Evolutionary conservation across 2,329 filamentous ascomycete species (phyloP).

Genomic region (Dactylellina parvicollis): DNA sequence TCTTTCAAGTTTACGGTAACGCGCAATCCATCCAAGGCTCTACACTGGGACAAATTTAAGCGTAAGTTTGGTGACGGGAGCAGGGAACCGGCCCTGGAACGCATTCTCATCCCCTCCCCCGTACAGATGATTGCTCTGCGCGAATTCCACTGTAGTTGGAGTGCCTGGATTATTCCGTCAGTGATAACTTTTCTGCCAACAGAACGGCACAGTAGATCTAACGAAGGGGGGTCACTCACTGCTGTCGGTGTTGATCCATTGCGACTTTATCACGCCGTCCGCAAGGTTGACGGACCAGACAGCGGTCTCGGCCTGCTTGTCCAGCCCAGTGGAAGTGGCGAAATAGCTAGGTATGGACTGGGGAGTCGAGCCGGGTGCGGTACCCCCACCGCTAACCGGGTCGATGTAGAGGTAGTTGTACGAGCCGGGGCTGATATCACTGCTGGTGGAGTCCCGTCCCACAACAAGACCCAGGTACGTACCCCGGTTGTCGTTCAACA

Average conservation of each 20-base stretch:
- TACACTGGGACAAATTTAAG: conserved; percentile 7
- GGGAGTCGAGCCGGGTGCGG: conserved; percentile 12
- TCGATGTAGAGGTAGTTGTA: conserved; percentile 10
- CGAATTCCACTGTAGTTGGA: conserved; percentile 1
- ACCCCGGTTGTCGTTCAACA: conserved; percentile 5
- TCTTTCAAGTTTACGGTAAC: background rate
- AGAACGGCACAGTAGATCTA: background rate
- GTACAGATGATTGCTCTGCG: conserved; percentile 5
- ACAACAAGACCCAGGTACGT: background rate
- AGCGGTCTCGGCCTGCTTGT: conserved; percentile 13
- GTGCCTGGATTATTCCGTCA: background rate
- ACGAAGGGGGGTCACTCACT: background rate
- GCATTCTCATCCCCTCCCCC: background rate
- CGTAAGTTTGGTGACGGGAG: background rate
- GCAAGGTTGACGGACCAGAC: conserved; percentile 11
- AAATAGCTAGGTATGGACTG: conserved; percentile 14
- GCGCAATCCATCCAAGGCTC: background rate
- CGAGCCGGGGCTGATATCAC: background rate
- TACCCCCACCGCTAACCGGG: conserved; percentile 8
- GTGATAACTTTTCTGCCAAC: background rate
- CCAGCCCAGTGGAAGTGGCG: background rate
- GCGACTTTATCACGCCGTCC: background rate
- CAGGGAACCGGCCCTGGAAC: conserved; percentile 1
- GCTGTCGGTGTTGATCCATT: conserved; percentile 11
- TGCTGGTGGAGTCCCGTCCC: conserved; percentile 12